These are phyloP conservation scores for Malus hybrid DNA, from an alignment of 331 rosid genomes.

Conservation along the genomic window DNA sequence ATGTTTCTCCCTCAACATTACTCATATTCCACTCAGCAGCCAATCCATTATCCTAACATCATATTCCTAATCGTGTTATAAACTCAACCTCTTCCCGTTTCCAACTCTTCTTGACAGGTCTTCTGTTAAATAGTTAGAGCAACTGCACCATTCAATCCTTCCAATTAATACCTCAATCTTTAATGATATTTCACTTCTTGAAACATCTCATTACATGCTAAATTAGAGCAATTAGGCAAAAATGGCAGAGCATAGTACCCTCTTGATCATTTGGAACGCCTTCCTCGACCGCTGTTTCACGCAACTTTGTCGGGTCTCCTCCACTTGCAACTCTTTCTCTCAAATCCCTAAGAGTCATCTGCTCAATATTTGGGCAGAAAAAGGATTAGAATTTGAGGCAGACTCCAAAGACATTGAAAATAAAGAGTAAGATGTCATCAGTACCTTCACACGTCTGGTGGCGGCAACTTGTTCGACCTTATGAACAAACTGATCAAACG, in stretches of 20 bases:
- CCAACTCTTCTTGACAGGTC: neutral
- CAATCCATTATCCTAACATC: neutral
- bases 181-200: too few species aligned
- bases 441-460: conserved; percentile 72
- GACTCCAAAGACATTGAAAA: too few species aligned
- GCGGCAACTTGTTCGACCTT: conserved; percentile 84
- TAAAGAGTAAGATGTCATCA: neutral
- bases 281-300: conserved; percentile 34
- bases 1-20: neutral
- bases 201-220: neutral
- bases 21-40: neutral
- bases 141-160: neutral
- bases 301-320: conserved; percentile 80
- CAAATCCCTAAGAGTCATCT: conserved; percentile 67
- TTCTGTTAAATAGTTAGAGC: neutral
- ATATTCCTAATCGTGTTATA: neutral
- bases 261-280: conserved; percentile 33
- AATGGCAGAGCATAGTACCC: conserved; percentile 28
- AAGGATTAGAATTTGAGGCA: too few species aligned
- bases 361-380: neutral
- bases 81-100: neutral
- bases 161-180: neutral
- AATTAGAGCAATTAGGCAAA: neutral
- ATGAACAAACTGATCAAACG: conserved; percentile 63
- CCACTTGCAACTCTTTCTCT: conserved; percentile 85